These are phyloP conservation scores for Mycena venus DNA, from an alignment of 768 basidiomycete genomes.

Conservation along the genomic window DNA sequence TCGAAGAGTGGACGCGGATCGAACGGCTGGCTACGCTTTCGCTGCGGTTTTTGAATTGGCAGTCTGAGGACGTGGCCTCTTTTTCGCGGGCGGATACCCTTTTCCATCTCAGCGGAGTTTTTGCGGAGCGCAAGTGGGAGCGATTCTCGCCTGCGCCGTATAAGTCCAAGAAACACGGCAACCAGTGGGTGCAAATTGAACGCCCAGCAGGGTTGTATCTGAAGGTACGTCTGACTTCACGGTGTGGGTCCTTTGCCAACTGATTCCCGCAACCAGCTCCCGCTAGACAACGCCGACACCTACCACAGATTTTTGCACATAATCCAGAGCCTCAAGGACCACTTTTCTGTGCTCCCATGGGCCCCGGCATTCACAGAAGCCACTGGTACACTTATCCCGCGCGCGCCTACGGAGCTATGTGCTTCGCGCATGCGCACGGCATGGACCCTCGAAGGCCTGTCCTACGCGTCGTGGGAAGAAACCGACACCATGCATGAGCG, in stretches of 20 bases:
- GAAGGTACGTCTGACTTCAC: background rate
- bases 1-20: conserved; percentile 18
- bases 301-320: conserved; percentile 10
- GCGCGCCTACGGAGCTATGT: background rate
- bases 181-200: background rate
- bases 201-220: conserved; percentile 20
- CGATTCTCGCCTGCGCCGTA: background rate
- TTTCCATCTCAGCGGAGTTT: conserved; percentile 25
- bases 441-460: background rate
- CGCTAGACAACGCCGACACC: background rate
- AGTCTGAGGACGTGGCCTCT: background rate
- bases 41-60: conserved; percentile 21
- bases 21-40: conserved; percentile 17
- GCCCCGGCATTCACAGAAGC: conserved; percentile 4
- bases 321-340: background rate
- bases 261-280: background rate
- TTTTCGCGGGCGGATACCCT: conserved; percentile 16
- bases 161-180: background rate
- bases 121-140: conserved; percentile 20
- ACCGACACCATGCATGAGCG: background rate
- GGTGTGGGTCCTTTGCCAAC: background rate
- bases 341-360: conserved; percentile 4
- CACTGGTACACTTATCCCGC: conserved; percentile 1
- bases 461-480: background rate
- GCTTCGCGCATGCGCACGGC: conserved; percentile 19